Evolutionary conservation across 306 rosid genomes (phyloP).

Genomic region (cucumber (Cucumis sativus)): Cucumber_9930_V3 NC_026657.2:38260501-38261000

Average conservation of each 20-base stretch:
- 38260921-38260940: slow-evolving; percentile 82
- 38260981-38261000: slow-evolving; percentile 93
- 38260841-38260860: slow-evolving; percentile 38
- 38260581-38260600: slow-evolving; percentile 59
- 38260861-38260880: slow-evolving; percentile 77
- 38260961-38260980: slow-evolving; percentile 82
- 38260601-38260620: slow-evolving; percentile 73
- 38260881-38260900: slow-evolving; percentile 94
- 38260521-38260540: slow-evolving; percentile 46
- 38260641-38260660: slow-evolving; percentile 85
- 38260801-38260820: too few species aligned
- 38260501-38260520: slow-evolving; percentile 34
- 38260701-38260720: neutral
- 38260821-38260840: too few species aligned
- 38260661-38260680: slow-evolving; percentile 95
- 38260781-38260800: too few species aligned
- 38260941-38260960: slow-evolving; percentile 85
- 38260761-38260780: neutral
- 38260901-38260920: slow-evolving; percentile 80
- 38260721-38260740: neutral
- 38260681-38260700: slow-evolving; percentile 5
- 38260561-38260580: slow-evolving; percentile 42
- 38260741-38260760: slow-evolving; percentile 3
- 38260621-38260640: slow-evolving; percentile 97
- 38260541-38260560: slow-evolving; percentile 39